phyloP scores from a whole-genome alignment of 1,139 yeast genomes.

The Taiozyma sp. region DNA sequence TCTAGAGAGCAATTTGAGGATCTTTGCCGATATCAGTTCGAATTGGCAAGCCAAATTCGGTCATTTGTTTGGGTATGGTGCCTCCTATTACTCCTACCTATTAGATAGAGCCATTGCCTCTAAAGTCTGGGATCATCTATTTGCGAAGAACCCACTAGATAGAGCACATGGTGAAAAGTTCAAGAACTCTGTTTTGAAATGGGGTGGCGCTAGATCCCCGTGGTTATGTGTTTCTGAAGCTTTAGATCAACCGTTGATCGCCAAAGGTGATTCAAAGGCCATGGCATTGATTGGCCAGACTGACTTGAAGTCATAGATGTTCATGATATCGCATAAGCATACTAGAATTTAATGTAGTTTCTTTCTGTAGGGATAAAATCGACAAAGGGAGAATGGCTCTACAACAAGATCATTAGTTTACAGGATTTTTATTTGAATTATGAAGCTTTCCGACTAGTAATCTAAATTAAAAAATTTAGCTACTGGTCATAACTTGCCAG shows the following conservation, averaged over 20 bases:
- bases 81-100: constrained; percentile 88
- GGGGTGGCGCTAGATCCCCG: constrained; percentile 95
- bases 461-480: constrained; percentile 15
- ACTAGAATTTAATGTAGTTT: background rate
- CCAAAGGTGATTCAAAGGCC: constrained; percentile 66
- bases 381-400: too few relatives aligned
- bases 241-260: constrained; percentile 54
- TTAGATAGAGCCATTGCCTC: constrained; percentile 93
- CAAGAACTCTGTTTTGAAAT: constrained; percentile 63
- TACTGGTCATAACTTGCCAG: constrained; percentile 96
- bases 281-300: constrained; percentile 61
- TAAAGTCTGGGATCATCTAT: constrained; percentile 74
- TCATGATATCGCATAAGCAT: background rate
- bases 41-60: constrained; percentile 96
- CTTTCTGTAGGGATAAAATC: too few relatives aligned
- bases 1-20: constrained; percentile 50
- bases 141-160: constrained; percentile 64
- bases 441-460: constrained; percentile 9
- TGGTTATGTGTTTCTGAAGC: constrained; percentile 86
- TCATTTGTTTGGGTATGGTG: constrained; percentile 90
- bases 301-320: constrained; percentile 11
- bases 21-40: constrained; percentile 60
- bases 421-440: constrained; percentile 5
- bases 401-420: constrained; percentile 2
- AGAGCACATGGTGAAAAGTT: constrained; percentile 73